phyloP scores from a whole-genome alignment of 1,139 yeast species.

The Blastobotrys proliferans region DNA sequence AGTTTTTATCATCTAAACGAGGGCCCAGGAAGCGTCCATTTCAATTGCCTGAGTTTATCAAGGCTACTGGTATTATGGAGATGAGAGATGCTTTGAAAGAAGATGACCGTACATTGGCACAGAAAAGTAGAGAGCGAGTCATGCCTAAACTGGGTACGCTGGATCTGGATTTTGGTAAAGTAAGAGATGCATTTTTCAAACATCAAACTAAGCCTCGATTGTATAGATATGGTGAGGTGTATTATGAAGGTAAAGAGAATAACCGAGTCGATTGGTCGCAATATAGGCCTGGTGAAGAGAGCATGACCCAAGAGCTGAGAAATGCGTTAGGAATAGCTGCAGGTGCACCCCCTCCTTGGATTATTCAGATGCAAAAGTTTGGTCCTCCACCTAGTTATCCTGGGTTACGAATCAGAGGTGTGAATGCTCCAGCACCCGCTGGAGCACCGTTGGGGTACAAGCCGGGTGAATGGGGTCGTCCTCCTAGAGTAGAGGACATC shows the following conservation, averaged over 20 bases:
- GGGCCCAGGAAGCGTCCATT: conserved; percentile 73
- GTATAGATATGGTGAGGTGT: conserved; percentile 68
- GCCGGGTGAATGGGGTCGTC: conserved; percentile 43
- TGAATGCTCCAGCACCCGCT: conserved; percentile 40
- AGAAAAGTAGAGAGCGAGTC: conserved; percentile 74
- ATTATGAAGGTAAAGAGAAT: conserved; percentile 69
- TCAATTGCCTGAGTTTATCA: conserved; percentile 71
- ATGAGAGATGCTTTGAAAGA: conserved; percentile 62
- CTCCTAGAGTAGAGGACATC: conserved; percentile 35
- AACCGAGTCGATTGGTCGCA: conserved; percentile 28
- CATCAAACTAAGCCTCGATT: conserved; percentile 70
- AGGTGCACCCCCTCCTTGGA: conserved; percentile 79
- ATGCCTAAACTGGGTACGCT: conserved; percentile 87
- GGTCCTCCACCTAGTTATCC: conserved; percentile 90
- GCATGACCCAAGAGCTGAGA: conserved; percentile 53
- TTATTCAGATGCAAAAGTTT: conserved; percentile 57
- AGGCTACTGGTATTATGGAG: conserved; percentile 80
- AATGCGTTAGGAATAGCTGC: conserved; percentile 68
- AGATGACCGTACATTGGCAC: conserved; percentile 59
- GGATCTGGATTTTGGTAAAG: conserved; percentile 79
- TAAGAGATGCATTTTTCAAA: conserved; percentile 85
- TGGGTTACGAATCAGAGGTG: conserved; percentile 55
- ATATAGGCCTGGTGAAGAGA: conserved; percentile 58
- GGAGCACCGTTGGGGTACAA: conserved; percentile 40
- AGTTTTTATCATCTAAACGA: conserved; percentile 66